Base-by-base conservation (phyloP, 371 early-diverging fungal genomes). In the Choanephora cucurbitarum region DNA sequence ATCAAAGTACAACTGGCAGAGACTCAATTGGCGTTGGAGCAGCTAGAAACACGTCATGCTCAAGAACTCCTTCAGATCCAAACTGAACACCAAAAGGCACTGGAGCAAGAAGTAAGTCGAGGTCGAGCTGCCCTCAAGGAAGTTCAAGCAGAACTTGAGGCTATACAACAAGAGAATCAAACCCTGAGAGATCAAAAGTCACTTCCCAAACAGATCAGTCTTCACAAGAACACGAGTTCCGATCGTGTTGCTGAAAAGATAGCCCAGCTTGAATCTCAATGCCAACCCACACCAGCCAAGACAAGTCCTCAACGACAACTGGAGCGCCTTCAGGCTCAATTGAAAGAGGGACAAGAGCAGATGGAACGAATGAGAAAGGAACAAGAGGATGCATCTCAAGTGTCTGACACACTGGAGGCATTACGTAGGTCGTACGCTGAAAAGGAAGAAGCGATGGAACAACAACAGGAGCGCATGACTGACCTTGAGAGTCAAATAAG, bases 401-500 rank as follows among this genome's bases (percentile, higher is more conserved):
- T 32, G 9, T 32, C 19, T 49, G 39, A 22, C 37, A 49, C 39
- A 39, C 49, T 37, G 19, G 49, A 37, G 37, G 7, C 4, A 11
- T 37, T 37, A 37, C 37, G 37, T 14, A 5, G 10, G 9, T 11
- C 34, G 4, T 33, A 45, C 19, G 1, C 11, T 19, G 33, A 43
- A n/a, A 53, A 53, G 14, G 23, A 31, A 33, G 0, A 0, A 13
- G 8, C 32, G 1, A 22, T 15, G 14, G 22, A 22, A 3, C 48
- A 52, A 42, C 13, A 41, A 23, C 13, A 15, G 2, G 14, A 11
- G 13, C 37, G 37, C 37, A 28, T 42, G 8, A 22, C 21, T 39
- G 40, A 18, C 32, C 33, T 67, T 1, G 67, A 67, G 46, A 31
- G 18, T 18, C 59, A 67, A 33, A 14, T 56, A 2, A 64, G 61